Evolutionary conservation across 805 yeast species (phyloP), one percentile per base, ranked within the genome.

Genomic region (Yamadazyma insecticola): DNA sequence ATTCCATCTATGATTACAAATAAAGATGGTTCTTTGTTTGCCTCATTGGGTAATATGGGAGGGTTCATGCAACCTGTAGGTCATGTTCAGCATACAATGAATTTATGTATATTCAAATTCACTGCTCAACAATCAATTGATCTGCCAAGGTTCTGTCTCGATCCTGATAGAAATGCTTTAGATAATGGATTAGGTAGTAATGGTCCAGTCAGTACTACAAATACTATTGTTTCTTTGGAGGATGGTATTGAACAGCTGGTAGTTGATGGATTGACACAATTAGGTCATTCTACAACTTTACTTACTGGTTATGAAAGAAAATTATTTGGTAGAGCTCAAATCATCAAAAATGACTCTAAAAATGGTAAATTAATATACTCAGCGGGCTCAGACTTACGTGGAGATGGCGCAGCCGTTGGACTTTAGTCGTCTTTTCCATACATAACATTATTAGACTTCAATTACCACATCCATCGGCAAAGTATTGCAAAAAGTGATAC

Each of bases 51-150:
- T 29, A 83, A 81, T 39, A 83, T 82, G 87, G 95, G 95, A 12
- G 94, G 90, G 0, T 84, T 77, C 59, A 82, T 79, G 63, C 95
- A 85, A 53, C 94, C 94, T 3, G 86, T 81, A 45, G 89, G 89
- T 2, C 94, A 84, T 44, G 76, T 84, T 5, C 90, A 82, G 51
- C 89, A 81, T 22, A 78, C 74, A 22, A 55, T 83, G 39, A 84
- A 85, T 50, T 52, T 84, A 67, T 45, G 70, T 2, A 48, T 77
- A 9, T 84, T 79, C 51, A 78, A 77, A 0, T 54, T 78, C 45
- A 70, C 74, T 32, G 85, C 90, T 2, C 94, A 85, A 54, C 74
- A 76, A 44, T 78, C 88, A 4, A 53, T 83, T 22, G 92, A 84
- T 49, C 76, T 81, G 9, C 92, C 94, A 3, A 65, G 95, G 40